Evolutionary conservation across 371 early-diverging fungal genomes (phyloP), one percentile per base, ranked within the genome.

Genomic region (Rhizopus delemar): DNA sequence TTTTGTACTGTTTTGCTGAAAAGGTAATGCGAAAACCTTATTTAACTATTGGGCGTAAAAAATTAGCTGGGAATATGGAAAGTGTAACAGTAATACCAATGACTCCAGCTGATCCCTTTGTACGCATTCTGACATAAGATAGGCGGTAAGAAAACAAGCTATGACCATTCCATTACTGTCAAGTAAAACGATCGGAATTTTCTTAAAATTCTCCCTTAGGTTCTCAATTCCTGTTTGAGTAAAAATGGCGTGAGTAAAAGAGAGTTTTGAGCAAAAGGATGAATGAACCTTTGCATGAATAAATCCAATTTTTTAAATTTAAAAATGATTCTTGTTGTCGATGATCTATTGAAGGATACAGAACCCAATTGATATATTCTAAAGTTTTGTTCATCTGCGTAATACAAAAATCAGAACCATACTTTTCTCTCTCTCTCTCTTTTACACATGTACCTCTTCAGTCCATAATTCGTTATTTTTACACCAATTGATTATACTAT

Each of bases 21-120:
- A 36, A 28, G 33, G 41, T 38, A 39, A 48, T 39, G 46, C 49
- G 39, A 39, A 57, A 38, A 38, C 49, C 12, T 12, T 49, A 28
- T 8, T 7, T 34, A 35, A n/a, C 33, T 51, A 36, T 34, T n/a
- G 16, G 35, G 29, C 4, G 3, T 28, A 29, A 13, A 51, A 51
- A 34, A 16, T 28, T 3, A 31, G 32, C 33, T 3, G 33, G 48
- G 38, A 41, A 51, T 9, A 12, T 41, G 2, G 28, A 6, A 43
- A 12, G 46, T 29, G 38, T 51, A 36, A 49, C 33, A 13, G 52
- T 51, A 52, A 31, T 65, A 65, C 65, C 65, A 54, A 60, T 46
- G 56, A 41, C 50, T 46, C 29, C 54, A 59, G 54, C 35, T 65
- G 60, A 59, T 60, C 60, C 51, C 28, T 41, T 41, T 46, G 33